Evolutionary conservation across 2,329 filamentous ascomycete genomes (phyloP).

Genomic region (Aspergillus calidoustus): DNA sequence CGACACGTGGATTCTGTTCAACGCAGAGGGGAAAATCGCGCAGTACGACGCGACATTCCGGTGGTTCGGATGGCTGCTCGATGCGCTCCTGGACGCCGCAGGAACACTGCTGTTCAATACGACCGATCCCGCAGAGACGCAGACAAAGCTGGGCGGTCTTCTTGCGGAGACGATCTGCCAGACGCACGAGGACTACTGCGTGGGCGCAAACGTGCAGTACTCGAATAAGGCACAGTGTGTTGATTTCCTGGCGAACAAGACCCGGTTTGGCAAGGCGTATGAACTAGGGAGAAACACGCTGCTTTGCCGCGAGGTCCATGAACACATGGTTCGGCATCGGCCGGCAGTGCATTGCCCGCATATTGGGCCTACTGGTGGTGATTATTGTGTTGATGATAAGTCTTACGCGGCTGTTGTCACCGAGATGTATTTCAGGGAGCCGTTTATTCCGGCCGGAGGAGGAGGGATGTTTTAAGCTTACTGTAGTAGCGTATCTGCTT

Average conservation of each 20-base stretch:
- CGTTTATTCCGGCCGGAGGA: constrained; percentile 25
- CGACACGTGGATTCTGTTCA: constrained; percentile 34
- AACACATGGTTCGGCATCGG: constrained; percentile 34
- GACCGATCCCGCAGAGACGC: constrained; percentile 10
- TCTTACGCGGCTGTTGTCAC: constrained; percentile 29
- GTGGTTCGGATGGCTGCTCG: constrained; percentile 31
- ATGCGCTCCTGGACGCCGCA: constrained; percentile 21
- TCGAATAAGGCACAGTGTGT: constrained; percentile 22
- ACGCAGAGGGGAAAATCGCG: constrained; percentile 26
- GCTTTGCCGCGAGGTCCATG: constrained; percentile 35
- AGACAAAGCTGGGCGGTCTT: constrained; percentile 2
- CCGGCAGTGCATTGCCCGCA: constrained; percentile 33
- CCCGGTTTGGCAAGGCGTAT: constrained; percentile 30
- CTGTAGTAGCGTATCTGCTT: too few species aligned
- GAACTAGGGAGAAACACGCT: constrained; percentile 34
- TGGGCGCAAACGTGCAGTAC: constrained; percentile 29
- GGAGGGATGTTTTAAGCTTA: too few species aligned
- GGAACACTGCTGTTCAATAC: constrained; percentile 24
- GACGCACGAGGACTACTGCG: constrained; percentile 28
- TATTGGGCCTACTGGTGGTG: constrained; percentile 33
- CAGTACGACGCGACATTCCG: constrained; percentile 34
- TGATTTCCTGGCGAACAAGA: constrained; percentile 24
- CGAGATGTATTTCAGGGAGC: constrained; percentile 30
- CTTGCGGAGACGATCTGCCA: constrained; percentile 29
- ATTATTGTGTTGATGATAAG: constrained; percentile 36